These are phyloP conservation scores for Trypethelium eluteriae DNA, from an alignment of 495 filamentous ascomycete species.

Conservation along the genomic window DNA sequence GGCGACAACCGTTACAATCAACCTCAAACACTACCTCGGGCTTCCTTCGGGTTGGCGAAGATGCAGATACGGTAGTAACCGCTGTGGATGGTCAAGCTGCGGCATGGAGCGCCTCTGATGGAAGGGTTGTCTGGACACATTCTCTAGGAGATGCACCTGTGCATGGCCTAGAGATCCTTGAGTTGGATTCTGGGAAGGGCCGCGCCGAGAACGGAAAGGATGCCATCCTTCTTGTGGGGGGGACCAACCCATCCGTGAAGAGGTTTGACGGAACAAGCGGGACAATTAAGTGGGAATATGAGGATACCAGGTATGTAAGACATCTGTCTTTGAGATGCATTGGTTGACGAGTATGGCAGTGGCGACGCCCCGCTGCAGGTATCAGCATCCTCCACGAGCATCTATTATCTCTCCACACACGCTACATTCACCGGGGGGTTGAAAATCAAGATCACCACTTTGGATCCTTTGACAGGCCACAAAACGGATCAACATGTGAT, in stretches of 20 bases:
- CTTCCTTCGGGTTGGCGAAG: constrained; percentile 64
- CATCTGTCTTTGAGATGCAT: constrained; percentile 11
- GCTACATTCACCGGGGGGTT: constrained; percentile 56
- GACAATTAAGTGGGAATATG: constrained; percentile 67
- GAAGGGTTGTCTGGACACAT: constrained; percentile 66
- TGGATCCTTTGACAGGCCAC: constrained; percentile 64
- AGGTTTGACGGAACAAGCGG: constrained; percentile 67
- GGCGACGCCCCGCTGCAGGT: constrained; percentile 69
- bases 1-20: constrained; percentile 65
- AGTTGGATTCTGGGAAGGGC: constrained; percentile 52
- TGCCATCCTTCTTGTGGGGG: constrained; percentile 60
- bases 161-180: constrained; percentile 71
- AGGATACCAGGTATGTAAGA: constrained; percentile 48
- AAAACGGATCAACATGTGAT: constrained; percentile 57
- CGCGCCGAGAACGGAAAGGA: constrained; percentile 48
- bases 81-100: constrained; percentile 59
- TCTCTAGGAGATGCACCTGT: constrained; percentile 49
- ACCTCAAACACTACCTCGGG: constrained; percentile 30
- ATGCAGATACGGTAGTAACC: constrained; percentile 62
- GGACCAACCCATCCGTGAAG: constrained; percentile 47
- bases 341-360: constrained; percentile 31
- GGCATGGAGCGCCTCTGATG: constrained; percentile 78
- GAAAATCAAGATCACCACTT: constrained; percentile 62
- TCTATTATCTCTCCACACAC: constrained; percentile 72
- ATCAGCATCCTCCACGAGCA: constrained; percentile 61